phyloP scores from a whole-genome alignment of 2,329 filamentous ascomycete genomes.

The Huntiella abstrusa region DNA sequence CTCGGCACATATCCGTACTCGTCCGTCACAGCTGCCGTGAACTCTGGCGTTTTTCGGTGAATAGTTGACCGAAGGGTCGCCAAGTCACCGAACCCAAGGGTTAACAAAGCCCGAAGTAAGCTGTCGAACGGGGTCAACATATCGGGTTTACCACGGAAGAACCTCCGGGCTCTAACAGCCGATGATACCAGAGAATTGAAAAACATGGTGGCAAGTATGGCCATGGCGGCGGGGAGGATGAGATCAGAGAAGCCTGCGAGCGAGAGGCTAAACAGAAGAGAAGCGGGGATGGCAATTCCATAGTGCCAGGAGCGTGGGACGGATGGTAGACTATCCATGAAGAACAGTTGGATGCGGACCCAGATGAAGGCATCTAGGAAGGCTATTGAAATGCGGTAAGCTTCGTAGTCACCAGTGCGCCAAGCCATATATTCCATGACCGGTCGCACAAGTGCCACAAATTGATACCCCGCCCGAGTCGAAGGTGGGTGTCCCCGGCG shows the following conservation, averaged over 20 bases:
- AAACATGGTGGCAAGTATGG: not conserved
- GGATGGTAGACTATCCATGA: not conserved
- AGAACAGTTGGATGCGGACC: slow-evolving; percentile 4
- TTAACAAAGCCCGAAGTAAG: not conserved
- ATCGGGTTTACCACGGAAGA: not conserved
- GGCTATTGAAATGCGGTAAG: slow-evolving; percentile 2
- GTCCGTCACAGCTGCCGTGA: slow-evolving; percentile 3
- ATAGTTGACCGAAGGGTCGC: slow-evolving; percentile 3
- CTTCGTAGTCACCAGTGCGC: not conserved
- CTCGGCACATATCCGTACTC: slow-evolving; percentile 6
- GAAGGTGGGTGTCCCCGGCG: slow-evolving; percentile 7
- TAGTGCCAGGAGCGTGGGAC: not conserved
- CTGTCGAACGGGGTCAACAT: not conserved
- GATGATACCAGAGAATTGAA: slow-evolving; percentile 2
- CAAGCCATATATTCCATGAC: slow-evolving; percentile 2
- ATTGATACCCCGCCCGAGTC: slow-evolving; percentile 6
- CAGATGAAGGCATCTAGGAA: slow-evolving; percentile 7
- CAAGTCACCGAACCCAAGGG: slow-evolving; percentile 5
- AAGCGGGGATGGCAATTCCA: slow-evolving; percentile 2
- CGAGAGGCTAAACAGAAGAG: not conserved
- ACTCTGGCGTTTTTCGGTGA: not conserved
- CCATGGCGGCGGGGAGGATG: not conserved
- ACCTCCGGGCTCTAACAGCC: not conserved
- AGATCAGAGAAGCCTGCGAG: not conserved
- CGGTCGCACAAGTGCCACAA: slow-evolving; percentile 4